A percentile compares a stretch with the other conserved stretches of the same genome.
Evolutionary conservation across 2,329 filamentous ascomycete species (phyloP).

Genomic region (Teratosphaeria viscida): DNA sequence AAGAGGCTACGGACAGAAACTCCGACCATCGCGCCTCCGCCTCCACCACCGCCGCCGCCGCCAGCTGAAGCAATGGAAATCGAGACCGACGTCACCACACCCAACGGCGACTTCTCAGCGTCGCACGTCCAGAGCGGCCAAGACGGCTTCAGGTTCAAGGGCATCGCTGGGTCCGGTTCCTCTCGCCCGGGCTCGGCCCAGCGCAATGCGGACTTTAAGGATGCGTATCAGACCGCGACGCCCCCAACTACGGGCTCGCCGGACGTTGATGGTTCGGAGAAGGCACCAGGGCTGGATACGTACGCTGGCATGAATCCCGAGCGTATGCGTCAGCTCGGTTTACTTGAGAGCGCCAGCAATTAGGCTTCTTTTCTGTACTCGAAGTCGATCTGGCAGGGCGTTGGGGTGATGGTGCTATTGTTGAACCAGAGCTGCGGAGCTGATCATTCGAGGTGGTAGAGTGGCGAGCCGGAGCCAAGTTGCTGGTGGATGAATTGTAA

Average conservation of each 20-base stretch:
- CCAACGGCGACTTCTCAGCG: conserved; percentile 19
- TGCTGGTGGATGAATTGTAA: background rate
- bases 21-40: conserved; percentile 14
- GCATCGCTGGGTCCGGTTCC: conserved; percentile 7
- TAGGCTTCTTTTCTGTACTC: background rate
- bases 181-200: conserved; percentile 7
- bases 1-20: conserved; percentile 23
- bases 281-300: conserved; percentile 15
- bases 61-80: conserved; percentile 26
- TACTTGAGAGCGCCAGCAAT: conserved; percentile 16
- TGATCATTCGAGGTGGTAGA: conserved; percentile 1
- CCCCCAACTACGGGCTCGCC: conserved; percentile 30
- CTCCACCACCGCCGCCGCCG: conserved; percentile 31
- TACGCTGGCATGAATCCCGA: conserved; percentile 27
- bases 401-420: background rate
- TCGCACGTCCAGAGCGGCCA: conserved; percentile 3
- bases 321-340: conserved; percentile 23
- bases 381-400: background rate
- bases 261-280: conserved; percentile 22
- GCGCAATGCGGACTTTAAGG: conserved; percentile 2
- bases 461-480: background rate
- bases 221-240: conserved; percentile 36
- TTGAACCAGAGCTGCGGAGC: background rate
- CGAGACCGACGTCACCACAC: conserved; percentile 9
- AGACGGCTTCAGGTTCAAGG: conserved; percentile 18